Evolutionary conservation across 2,329 filamentous ascomycete genomes (phyloP).

Genomic region (Pseudopyrenochaeta lycopersici): DNA sequence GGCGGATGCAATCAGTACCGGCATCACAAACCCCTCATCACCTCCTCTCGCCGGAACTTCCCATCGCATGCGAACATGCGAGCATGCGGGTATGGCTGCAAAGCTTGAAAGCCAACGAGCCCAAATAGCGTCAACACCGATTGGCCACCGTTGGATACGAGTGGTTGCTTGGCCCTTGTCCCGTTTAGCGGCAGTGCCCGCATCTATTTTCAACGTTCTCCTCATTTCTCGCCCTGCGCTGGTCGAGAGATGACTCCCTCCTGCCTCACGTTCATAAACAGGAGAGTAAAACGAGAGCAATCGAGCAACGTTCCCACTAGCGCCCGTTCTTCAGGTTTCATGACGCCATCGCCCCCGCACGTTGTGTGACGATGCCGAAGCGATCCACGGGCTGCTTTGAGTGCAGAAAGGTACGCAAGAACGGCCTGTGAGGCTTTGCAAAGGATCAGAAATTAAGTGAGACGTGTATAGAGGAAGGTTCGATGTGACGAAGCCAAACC

Average conservation of each 20-base stretch:
- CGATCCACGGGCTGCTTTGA: slow-evolving; percentile 48
- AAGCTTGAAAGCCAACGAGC: slow-evolving; percentile 7
- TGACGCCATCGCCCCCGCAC: slow-evolving; percentile 12
- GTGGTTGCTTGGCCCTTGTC: slow-evolving; percentile 17
- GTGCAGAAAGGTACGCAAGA: slow-evolving; percentile 41
- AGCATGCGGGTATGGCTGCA: slow-evolving; percentile 4
- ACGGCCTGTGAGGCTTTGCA: slow-evolving; percentile 8
- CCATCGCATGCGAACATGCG: not conserved
- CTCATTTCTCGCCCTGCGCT: not conserved
- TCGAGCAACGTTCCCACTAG: not conserved
- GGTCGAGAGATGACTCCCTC: slow-evolving; percentile 6
- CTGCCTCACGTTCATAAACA: not conserved
- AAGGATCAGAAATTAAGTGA: slow-evolving; percentile 12
- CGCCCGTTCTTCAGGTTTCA: not conserved
- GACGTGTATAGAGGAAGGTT: slow-evolving; percentile 37
- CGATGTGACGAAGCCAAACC: slow-evolving; percentile 48
- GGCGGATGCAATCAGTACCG: not conserved
- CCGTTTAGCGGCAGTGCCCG: slow-evolving; percentile 10
- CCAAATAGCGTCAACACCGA: slow-evolving; percentile 1
- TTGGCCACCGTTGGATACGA: slow-evolving; percentile 17
- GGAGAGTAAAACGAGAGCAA: not conserved
- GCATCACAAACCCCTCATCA: not conserved
- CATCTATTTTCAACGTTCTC: slow-evolving; percentile 3
- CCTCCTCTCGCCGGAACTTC: not conserved
- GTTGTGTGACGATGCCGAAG: slow-evolving; percentile 42